phyloP scores from a whole-genome alignment of 2,329 filamentous ascomycete genomes.

The Aspergillus ustus region DNA sequence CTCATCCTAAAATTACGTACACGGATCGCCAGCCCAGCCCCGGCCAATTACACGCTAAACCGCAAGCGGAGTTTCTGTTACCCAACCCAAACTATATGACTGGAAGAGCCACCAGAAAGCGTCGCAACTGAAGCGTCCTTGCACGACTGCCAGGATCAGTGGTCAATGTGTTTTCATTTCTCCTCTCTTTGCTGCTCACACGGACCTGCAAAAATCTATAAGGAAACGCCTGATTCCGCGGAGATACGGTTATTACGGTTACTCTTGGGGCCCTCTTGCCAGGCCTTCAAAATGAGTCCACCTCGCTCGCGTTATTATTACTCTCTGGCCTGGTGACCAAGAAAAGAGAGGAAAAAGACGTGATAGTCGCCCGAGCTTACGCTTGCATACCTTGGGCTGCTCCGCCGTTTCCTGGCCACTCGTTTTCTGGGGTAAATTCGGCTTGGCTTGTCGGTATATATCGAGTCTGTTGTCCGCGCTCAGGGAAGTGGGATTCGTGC shows the following conservation, averaged over 20 bases:
- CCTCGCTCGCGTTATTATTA: not conserved
- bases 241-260: conserved; percentile 17
- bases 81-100: conserved; percentile 39
- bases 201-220: conserved; percentile 1
- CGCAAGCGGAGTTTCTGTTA: conserved; percentile 39
- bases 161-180: not conserved
- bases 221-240: conserved; percentile 8
- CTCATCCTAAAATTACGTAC: conserved; percentile 20
- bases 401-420: not conserved
- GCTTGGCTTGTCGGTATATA: conserved; percentile 1
- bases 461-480: not conserved
- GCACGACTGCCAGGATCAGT: not conserved
- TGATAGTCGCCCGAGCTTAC: conserved; percentile 3
- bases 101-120: conserved; percentile 29
- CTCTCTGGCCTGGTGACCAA: not conserved
- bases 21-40: not conserved
- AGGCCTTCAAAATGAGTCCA: conserved; percentile 8
- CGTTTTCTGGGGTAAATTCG: conserved; percentile 7
- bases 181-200: not conserved
- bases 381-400: not conserved
- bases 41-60: conserved; percentile 28
- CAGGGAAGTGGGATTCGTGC: not conserved
- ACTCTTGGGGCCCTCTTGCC: not conserved
- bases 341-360: not conserved
- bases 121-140: not conserved